Evolutionary conservation across 331 rosid species (phyloP).

Genomic region (Spiraea crenata): DNA sequence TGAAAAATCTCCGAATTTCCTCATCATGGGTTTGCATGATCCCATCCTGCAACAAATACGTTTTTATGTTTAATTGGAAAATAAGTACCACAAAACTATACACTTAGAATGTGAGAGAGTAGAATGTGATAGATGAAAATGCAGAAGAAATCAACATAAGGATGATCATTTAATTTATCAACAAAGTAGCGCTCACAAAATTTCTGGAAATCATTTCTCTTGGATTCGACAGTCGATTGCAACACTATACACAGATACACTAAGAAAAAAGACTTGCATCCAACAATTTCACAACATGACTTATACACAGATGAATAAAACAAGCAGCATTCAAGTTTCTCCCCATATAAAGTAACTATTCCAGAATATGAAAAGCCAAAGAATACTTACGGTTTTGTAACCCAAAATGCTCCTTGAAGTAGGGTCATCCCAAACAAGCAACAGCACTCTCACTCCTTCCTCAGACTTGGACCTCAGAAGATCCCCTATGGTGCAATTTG

Average conservation of each 20-base stretch:
- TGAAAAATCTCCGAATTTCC: conserved; percentile 90
- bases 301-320: background rate
- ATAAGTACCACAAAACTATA: conserved; percentile 11
- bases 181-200: conserved; percentile 5
- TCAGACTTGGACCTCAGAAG: conserved; percentile 85
- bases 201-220: background rate
- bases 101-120: conserved; percentile 11
- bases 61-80: background rate
- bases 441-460: conserved; percentile 96
- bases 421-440: conserved; percentile 98
- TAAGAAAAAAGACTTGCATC: background rate
- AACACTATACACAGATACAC: background rate
- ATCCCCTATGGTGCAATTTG: conserved; percentile 61
- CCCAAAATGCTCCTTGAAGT: conserved; percentile 92
- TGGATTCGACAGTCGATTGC: background rate
- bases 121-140: background rate
- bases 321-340: background rate
- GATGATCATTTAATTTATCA: background rate
- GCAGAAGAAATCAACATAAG: background rate
- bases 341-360: conserved; percentile 5
- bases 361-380: background rate
- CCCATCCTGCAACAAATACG: conserved; percentile 67
- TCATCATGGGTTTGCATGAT: conserved; percentile 97
- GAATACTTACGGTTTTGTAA: conserved; percentile 63
- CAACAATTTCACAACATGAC: background rate